These are phyloP conservation scores for Trichophyton schoenleinii DNA, from an alignment of 2,329 filamentous ascomycete genomes.

Conservation along the genomic window DNA sequence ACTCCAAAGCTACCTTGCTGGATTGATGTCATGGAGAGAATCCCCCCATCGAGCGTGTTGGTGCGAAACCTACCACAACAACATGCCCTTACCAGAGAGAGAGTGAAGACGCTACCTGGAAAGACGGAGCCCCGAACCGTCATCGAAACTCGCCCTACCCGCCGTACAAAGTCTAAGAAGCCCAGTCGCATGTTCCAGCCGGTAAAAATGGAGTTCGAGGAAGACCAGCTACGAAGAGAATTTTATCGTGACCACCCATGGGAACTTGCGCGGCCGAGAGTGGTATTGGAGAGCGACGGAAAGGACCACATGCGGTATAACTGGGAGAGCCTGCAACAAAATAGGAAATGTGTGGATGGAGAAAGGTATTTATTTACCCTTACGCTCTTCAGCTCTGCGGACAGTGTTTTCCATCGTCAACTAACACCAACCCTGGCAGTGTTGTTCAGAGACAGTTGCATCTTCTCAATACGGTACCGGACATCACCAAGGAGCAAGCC, in stretches of 20 bases:
- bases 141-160: slow-evolving; percentile 25
- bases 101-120: slow-evolving; percentile 16
- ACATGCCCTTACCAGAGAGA: slow-evolving; percentile 31
- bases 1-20: slow-evolving; percentile 34
- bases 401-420: background rate
- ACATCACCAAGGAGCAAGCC: slow-evolving; percentile 52
- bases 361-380: slow-evolving; percentile 51
- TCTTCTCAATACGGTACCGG: slow-evolving; percentile 55
- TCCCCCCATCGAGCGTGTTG: slow-evolving; percentile 49
- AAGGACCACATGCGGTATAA: slow-evolving; percentile 63
- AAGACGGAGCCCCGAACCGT: slow-evolving; percentile 23
- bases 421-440: slow-evolving; percentile 37
- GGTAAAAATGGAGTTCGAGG: slow-evolving; percentile 62
- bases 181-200: slow-evolving; percentile 71
- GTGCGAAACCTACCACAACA: slow-evolving; percentile 44
- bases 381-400: background rate
- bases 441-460: slow-evolving; percentile 86
- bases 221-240: slow-evolving; percentile 64
- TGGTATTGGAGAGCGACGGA: slow-evolving; percentile 75
- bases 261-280: slow-evolving; percentile 80
- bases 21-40: slow-evolving; percentile 44
- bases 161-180: slow-evolving; percentile 42
- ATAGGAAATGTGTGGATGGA: slow-evolving; percentile 63
- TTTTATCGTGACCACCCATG: slow-evolving; percentile 95
- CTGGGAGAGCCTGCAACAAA: slow-evolving; percentile 69